phyloP scores from a whole-genome alignment of 73 alveolate species.

The Tetrahymena thermophila region DNA sequence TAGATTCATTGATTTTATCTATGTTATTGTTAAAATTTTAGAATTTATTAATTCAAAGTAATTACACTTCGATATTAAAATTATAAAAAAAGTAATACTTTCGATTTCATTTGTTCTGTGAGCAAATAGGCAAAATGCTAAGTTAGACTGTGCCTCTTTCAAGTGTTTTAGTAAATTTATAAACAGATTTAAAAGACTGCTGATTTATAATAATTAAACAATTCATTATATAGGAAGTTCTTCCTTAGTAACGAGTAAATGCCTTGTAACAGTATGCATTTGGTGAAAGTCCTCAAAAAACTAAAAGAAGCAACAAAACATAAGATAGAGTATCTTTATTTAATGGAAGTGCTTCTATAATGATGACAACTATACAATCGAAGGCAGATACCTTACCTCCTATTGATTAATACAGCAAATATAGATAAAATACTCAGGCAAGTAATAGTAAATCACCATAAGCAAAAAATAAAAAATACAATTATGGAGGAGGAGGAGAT shows the following conservation, averaged over 20 bases:
- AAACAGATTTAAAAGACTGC: not conserved
- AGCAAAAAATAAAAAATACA: not conserved
- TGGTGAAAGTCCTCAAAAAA: not conserved
- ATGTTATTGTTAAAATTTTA: not conserved
- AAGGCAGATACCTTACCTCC: not conserved
- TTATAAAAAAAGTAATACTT: not conserved
- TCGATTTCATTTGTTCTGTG: not conserved
- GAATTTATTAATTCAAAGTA: not conserved
- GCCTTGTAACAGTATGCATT: not conserved
- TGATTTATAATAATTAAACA: not conserved
- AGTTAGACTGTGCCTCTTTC: not conserved
- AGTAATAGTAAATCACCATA: not conserved
- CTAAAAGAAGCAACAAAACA: not conserved
- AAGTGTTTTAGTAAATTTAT: not conserved
- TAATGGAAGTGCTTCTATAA: not conserved
- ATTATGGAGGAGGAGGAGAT: not conserved
- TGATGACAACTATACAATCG: not conserved
- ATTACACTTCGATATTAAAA: not conserved
- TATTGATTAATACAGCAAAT: not conserved
- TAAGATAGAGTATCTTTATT: not conserved
- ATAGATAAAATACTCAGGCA: not conserved
- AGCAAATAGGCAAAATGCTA: not conserved
- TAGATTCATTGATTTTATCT: not conserved
- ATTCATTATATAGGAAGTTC: not conserved
- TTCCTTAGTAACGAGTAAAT: not conserved